phyloP scores from a whole-genome alignment of 768 basidiomycete genomes.

The Rhizopogon vinicolor region DNA sequence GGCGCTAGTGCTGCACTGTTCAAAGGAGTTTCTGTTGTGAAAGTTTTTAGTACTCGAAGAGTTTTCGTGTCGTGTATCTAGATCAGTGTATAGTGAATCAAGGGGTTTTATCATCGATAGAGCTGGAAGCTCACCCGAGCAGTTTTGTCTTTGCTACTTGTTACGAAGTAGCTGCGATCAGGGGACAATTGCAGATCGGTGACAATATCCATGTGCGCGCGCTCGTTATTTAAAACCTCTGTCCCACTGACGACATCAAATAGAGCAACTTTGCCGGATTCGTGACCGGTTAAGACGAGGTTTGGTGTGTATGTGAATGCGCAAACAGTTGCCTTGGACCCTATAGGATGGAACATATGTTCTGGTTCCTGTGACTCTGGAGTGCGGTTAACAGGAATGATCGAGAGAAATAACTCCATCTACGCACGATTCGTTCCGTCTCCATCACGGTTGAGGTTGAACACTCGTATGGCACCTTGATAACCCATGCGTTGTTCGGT shows the following conservation, averaged over 20 bases:
- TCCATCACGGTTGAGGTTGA: slow-evolving; percentile 76
- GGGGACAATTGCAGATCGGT: slow-evolving; percentile 90
- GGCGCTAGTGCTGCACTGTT: slow-evolving; percentile 91
- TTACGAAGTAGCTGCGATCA: slow-evolving; percentile 93
- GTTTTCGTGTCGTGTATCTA: slow-evolving; percentile 88
- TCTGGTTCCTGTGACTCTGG: slow-evolving; percentile 74
- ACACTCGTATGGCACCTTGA: slow-evolving; percentile 89
- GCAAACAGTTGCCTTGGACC: slow-evolving; percentile 96
- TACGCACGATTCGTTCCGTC: slow-evolving; percentile 80
- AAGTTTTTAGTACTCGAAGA: slow-evolving; percentile 90
- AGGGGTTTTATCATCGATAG: not conserved
- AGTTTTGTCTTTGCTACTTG: slow-evolving; percentile 94
- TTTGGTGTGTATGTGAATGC: slow-evolving; percentile 79
- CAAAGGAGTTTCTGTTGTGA: slow-evolving; percentile 86
- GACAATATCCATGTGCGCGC: slow-evolving; percentile 81
- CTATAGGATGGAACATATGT: slow-evolving; percentile 80
- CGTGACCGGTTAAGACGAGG: slow-evolving; percentile 89
- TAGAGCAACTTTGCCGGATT: slow-evolving; percentile 90
- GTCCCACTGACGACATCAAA: slow-evolving; percentile 89
- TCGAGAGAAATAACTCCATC: not conserved
- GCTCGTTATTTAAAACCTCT: slow-evolving; percentile 77
- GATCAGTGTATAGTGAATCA: not conserved
- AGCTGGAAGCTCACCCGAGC: slow-evolving; percentile 56
- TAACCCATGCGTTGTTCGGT: slow-evolving; percentile 97
- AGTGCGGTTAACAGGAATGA: slow-evolving; percentile 2